Percentiles rank a stretch among this genome's conserved stretches.
phyloP scores from a whole-genome alignment of 1,284 basidiomycete species.

The Naganishia cerealis region DNA sequence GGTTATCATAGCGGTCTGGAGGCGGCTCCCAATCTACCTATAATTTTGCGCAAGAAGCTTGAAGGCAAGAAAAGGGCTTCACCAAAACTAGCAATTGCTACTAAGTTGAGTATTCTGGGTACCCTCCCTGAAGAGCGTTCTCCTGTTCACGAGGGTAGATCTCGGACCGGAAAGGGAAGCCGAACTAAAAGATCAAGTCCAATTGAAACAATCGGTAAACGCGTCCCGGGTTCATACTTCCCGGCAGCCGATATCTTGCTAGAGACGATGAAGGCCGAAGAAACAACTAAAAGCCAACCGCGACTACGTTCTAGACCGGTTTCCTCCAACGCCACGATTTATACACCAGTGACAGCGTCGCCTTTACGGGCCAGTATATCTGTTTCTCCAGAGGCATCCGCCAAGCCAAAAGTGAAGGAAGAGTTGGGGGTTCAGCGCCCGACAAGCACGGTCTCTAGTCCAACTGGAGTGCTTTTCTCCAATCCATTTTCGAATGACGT shows the following conservation, averaged over 20 bases:
- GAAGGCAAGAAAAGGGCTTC: slow-evolving; percentile 11
- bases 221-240: slow-evolving; percentile 14
- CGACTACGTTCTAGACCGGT: slow-evolving; percentile 5
- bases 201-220: neutral
- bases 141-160: neutral
- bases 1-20: slow-evolving; percentile 9
- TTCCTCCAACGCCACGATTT: neutral
- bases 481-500: neutral
- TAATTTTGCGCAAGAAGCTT: slow-evolving; percentile 13
- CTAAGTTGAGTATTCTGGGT: neutral
- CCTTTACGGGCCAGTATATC: slow-evolving; percentile 16
- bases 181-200: neutral
- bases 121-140: neutral
- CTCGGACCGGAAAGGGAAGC: neutral
- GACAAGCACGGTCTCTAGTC: neutral
- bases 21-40: slow-evolving; percentile 2
- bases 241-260: neutral
- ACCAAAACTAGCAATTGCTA: neutral
- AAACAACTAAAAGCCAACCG: neutral
- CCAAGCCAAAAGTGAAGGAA: neutral
- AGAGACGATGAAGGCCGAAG: neutral
- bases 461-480: neutral
- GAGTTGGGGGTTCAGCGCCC: neutral
- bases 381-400: slow-evolving; percentile 1
- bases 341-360: slow-evolving; percentile 12